Percentiles rank a stretch among this genome's conserved stretches.
phyloP scores from a whole-genome alignment of 129 eudicot species.

The Tanacetum coccineum region DNA sequence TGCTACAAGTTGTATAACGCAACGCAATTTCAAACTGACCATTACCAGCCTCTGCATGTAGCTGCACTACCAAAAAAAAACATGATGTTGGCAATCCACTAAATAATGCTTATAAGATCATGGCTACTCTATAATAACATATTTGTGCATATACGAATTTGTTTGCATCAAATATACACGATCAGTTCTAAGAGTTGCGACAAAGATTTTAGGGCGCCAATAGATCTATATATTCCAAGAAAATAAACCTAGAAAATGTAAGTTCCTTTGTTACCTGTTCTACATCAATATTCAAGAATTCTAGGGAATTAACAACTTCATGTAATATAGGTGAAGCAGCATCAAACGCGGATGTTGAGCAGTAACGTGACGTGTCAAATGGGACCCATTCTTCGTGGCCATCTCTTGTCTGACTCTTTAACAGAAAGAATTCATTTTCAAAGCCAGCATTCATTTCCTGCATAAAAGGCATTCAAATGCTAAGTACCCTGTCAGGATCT shows the following conservation, averaged over 20 bases:
- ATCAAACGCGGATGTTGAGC: constrained; percentile 78
- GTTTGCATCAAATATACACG: neutral
- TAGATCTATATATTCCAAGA: neutral
- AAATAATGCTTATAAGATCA: neutral
- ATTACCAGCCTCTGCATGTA: constrained; percentile 89
- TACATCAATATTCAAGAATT: constrained; percentile 61
- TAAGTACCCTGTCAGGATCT: constrained; percentile 7
- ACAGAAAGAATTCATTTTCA: constrained; percentile 83
- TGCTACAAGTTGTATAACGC: constrained; percentile 63
- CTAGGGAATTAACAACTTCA: constrained; percentile 61
- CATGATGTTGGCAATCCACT: neutral
- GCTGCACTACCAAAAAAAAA: constrained; percentile 38
- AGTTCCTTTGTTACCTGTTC: constrained; percentile 63
- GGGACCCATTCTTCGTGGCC: constrained; percentile 86
- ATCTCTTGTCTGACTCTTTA: constrained; percentile 59
- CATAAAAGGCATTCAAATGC: constrained; percentile 24
- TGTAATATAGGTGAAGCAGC: constrained; percentile 75
- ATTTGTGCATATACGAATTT: neutral
- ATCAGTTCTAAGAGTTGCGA: neutral
- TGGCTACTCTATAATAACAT: neutral
- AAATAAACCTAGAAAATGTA: constrained; percentile 3
- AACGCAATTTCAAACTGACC: constrained; percentile 87
- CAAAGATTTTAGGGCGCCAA: constrained; percentile 4
- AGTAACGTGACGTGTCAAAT: constrained; percentile 69
- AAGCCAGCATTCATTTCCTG: constrained; percentile 95